Base-by-base conservation (phyloP, 768 basidiomycete species). In the Lactarius trivialis region DNA sequence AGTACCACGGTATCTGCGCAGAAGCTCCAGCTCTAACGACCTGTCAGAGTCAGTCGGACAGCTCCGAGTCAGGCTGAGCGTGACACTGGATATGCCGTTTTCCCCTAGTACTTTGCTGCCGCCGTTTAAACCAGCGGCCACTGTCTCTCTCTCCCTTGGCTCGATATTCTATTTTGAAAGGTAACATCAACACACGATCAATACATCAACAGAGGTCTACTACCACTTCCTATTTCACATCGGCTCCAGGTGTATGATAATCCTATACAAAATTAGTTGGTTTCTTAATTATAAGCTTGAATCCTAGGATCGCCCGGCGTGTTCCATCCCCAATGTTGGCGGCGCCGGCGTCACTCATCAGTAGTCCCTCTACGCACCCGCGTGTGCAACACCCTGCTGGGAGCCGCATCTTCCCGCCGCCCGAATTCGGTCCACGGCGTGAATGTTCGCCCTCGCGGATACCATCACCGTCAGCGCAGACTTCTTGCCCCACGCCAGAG, bases 281-380 rank as follows among this genome's bases (percentile, higher is more conserved):
- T n/a, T n/a, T n/a, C n/a, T n/a, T n/a, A n/a, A n/a, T n/a, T n/a
- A n/a, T n/a, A n/a, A n/a, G n/a, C n/a, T n/a, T n/a, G n/a, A n/a
- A n/a, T 34, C 54, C 57, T 12, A 59, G 37, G 36, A 51, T 54
- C 19, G 53, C 48, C 45, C 36, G 58, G 58, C 57, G 53, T 50
- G 53, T 59, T 14, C 62, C 62, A 28, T 50, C 57, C 43, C 57
- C 62, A 30, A 24, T 55, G 37, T 28, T 33, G n/a, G 52, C 36
- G 33, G 1, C 43, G n/a, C 56, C 15, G 9, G 39, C 36, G 1
- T 32, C 51, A 5, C 14, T 5, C 43, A 28, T 45, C n/a, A 28
- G 32, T 8, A 14, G 9, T 0, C 6, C 34, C 28, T 7, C 9
- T 28, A 48, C 17, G 17, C 39, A 32, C 15, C 9, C 51, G 17